A percentile compares a stretch with the other conserved stretches of the same genome.
Evolutionary conservation across 208 protist genomes (phyloP).

Genomic region (Wallacemonas sp.): DNA sequence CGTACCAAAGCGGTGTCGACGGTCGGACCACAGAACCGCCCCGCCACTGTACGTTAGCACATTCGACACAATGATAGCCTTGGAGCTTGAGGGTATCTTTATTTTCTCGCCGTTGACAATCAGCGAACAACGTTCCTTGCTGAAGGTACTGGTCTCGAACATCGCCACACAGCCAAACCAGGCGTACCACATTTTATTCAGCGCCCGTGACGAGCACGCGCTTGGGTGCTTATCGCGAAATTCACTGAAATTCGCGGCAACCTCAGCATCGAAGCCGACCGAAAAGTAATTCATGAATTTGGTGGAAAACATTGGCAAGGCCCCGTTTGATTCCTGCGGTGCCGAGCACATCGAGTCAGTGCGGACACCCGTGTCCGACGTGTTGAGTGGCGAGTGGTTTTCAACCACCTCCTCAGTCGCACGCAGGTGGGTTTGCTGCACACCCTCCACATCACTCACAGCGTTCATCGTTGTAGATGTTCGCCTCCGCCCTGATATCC

Average conservation of each 20-base stretch:
- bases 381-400: background rate
- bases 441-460: conserved; percentile 1
- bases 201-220: conserved; percentile 32
- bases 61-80: conserved; percentile 54
- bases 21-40: conserved; percentile 48
- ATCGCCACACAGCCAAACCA: conserved; percentile 49
- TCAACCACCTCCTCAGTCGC: background rate
- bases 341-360: too few relatives aligned
- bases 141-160: conserved; percentile 31
- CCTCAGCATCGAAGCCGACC: conserved; percentile 60
- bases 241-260: conserved; percentile 41
- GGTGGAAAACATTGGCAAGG: conserved; percentile 15
- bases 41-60: conserved; percentile 58
- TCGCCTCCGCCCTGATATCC: background rate
- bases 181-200: conserved; percentile 70
- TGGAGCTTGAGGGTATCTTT: conserved; percentile 31
- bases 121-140: conserved; percentile 26
- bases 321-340: too few relatives aligned
- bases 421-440: background rate
- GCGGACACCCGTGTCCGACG: background rate
- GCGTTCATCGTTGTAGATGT: background rate
- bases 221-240: conserved; percentile 49
- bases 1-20: conserved; percentile 16
- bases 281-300: conserved; percentile 75
- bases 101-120: conserved; percentile 28